Conservation (phyloP, 306 rosid genomes). For the Sicyos baderoa region DNA sequence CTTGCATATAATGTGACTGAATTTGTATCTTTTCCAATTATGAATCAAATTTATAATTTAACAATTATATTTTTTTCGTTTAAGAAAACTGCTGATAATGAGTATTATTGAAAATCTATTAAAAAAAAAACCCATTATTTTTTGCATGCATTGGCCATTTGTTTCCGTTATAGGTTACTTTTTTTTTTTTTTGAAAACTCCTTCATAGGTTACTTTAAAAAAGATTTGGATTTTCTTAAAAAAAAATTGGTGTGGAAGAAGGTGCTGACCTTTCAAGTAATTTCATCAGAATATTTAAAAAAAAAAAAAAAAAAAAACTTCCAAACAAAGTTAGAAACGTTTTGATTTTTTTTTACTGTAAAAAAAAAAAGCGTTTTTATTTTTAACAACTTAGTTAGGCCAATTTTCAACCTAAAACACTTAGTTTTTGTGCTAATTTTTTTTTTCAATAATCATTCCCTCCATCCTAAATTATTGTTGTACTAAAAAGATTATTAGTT, state of each 20-base stretch:
- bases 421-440: not conserved
- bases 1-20: too few relatives aligned
- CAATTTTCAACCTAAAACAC: not conserved
- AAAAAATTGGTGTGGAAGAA: too few relatives aligned
- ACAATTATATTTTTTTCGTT: too few relatives aligned
- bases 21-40: too few relatives aligned
- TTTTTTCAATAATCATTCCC: not conserved
- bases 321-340: not conserved
- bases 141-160: constrained; percentile 18
- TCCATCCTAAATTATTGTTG: not conserved
- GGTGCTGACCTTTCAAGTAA: constrained; percentile 3
- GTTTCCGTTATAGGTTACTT: not conserved
- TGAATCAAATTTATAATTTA: too few relatives aligned
- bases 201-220: not conserved
- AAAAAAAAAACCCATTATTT: too few relatives aligned
- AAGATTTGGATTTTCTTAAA: too few relatives aligned
- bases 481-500: too few relatives aligned
- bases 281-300: not conserved
- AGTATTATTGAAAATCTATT: too few relatives aligned
- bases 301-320: not conserved
- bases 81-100: too few relatives aligned
- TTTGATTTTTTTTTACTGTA: not conserved
- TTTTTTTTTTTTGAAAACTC: too few relatives aligned
- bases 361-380: not conserved
- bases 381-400: not conserved